Evolutionary conservation across 257 asterid genomes (phyloP), one percentile per base, ranked within the genome.

Genomic region (Solanum megistacrolobum): DNA sequence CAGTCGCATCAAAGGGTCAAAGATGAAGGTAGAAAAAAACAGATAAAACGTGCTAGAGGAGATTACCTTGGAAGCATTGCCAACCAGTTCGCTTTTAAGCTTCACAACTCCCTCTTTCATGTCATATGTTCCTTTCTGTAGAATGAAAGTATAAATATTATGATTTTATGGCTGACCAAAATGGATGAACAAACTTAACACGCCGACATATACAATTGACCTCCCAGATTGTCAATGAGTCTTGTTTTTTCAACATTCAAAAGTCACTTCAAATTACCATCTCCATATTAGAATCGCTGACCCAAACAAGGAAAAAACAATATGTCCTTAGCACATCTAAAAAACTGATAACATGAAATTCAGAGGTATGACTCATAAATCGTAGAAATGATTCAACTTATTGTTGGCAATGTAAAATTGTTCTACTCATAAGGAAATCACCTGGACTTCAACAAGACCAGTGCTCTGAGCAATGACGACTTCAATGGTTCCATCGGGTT

Each of bases 391-490:
- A 76, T 39, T 76, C 1, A n/a, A 78, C 35, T 39, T 2, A 78
- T 25, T 0, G 4, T 38, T n/a, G 83, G 0, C 1, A 12, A 29
- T 76, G 55, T n/a, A 39, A 39, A 39, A 23, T 1, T 1, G 10
- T 12, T 12, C 9, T 76, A 39, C 6, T 81, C 20, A 29, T 29
- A 34, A 75, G 31, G 14, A 13, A 0, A 25, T 31, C 86, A 93
- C 96, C 93, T 93, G 97, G 72, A 95, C 96, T 91, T 95, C 98
- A 81, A 90, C 97, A 2, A 95, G 91, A 55, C 95, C 98, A 31
- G 96, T 95, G 93, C 98, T 95, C 91, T 95, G 98, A 29, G 98
- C 96, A 65, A 95, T 91, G 52, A 94, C 96, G 55, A 93, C 94
- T 89, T 94, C 96, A 74, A 95, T 91, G 12, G 94, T 87, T 2